A percentile compares a stretch with the other conserved stretches of the same genome.
phyloP scores from a whole-genome alignment of 495 filamentous ascomycete genomes.

The Aspergillus avenaceus region DNA sequence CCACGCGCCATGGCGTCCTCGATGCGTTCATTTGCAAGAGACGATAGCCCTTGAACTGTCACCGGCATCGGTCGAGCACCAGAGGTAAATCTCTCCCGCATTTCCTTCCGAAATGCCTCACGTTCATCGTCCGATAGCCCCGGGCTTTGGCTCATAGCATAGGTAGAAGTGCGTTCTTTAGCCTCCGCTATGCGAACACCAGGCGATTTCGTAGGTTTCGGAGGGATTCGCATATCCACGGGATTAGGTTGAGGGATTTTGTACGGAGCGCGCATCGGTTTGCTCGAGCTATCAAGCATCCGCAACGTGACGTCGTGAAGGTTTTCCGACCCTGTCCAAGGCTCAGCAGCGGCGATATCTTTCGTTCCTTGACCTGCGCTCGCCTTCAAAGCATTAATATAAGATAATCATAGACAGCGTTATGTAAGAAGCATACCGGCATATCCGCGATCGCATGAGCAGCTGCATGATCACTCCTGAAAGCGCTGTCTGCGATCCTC shows the following conservation, averaged over 20 bases:
- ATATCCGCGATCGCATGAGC: conserved; percentile 65
- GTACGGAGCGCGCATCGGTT: conserved; percentile 52
- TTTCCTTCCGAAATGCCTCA: conserved; percentile 61
- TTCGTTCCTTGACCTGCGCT: conserved; percentile 69
- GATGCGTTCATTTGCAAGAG: conserved; percentile 88
- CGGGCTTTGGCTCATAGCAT: conserved; percentile 57
- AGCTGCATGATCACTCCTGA: conserved; percentile 62
- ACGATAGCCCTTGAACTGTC: conserved; percentile 71
- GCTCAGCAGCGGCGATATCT: conserved; percentile 62
- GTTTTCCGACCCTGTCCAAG: conserved; percentile 77
- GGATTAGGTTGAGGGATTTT: conserved; percentile 48
- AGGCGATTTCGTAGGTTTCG: conserved; percentile 36
- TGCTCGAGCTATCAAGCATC: conserved; percentile 81
- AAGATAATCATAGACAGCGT: not conserved
- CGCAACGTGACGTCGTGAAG: conserved; percentile 72
- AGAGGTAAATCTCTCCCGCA: conserved; percentile 76
- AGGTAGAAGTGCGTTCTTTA: conserved; percentile 71
- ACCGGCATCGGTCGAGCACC: conserved; percentile 72
- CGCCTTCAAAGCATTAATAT: conserved; percentile 26
- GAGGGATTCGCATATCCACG: conserved; percentile 59
- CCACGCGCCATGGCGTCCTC: conserved; percentile 90
- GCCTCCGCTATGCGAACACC: conserved; percentile 70
- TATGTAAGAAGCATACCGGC: conserved; percentile 41
- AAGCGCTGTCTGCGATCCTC: conserved; percentile 65
- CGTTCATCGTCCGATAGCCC: conserved; percentile 65